Evolutionary conservation across 2,329 filamentous ascomycete species (phyloP), one percentile per base, ranked within the genome.

Genomic region (Podosphaera aphanis): DNA sequence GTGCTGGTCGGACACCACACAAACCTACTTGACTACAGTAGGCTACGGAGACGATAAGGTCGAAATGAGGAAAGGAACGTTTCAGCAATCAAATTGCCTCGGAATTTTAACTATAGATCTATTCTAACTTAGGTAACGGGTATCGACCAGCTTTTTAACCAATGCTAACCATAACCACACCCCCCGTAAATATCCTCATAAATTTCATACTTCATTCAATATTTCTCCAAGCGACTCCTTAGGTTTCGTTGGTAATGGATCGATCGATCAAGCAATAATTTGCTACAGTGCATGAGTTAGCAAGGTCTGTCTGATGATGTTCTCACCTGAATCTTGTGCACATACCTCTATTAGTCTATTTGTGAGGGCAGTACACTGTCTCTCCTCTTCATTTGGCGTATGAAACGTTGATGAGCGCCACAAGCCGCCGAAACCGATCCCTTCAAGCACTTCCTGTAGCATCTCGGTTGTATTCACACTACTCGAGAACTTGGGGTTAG

Each of bases 381-480:
- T 56, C 19, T 58, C 56, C 20, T 56, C 52, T 19, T 59, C 56
- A 46, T 56, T 55, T 16, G 46, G 37, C 5, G 39, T 47, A 29
- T 60, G 57, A 38, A 60, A 60, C 6, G 57, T 59, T 3, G 56
- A 54, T 10, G 54, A 56, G 11, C 67, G 66, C 73, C 73, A 79
- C 1, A 81, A 61, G 0, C 77, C 76, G 7, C 68, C 66, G 49
- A 80, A 79, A 1, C 76, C 77, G 57, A 74, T 68, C 2, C 70
- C 67, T 33, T 73, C 67, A 7, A 79, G 62, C 2, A 68, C 64
- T 40, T 70, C 66, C 42, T 66, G 66, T 10, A 79, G 58, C 23
- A 63, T 59, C 35, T 65, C 63, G 25, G 63, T 63, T 4, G 68
- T 67, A 41, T 68, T 65, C 16, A 68, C 59, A 15, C 66, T 64